phyloP scores from a whole-genome alignment of 305 asterid genomes.

The Solanum hybrid region DNA sequence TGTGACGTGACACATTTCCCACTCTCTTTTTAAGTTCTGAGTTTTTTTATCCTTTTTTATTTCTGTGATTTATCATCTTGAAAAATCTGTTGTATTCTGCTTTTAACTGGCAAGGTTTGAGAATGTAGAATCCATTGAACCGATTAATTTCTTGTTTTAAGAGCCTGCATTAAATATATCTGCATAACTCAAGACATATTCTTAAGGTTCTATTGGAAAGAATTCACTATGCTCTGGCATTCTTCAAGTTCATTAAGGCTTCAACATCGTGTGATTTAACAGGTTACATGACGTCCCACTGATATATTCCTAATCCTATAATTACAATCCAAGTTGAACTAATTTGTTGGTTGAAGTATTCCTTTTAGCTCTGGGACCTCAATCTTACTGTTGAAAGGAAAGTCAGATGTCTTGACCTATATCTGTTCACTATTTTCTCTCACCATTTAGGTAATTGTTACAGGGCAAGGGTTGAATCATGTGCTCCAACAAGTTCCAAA shows the following conservation, averaged over 20 bases:
- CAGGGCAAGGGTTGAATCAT: conserved; percentile 63
- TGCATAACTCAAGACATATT: not conserved
- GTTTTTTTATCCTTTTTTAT: not conserved
- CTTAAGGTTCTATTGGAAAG: not conserved
- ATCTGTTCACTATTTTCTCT: conserved; percentile 8
- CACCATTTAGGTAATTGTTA: conserved; percentile 9
- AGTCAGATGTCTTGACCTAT: not conserved
- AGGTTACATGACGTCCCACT: not conserved
- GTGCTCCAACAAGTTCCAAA: conserved; percentile 69
- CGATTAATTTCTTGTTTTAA: not conserved
- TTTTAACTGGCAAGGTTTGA: not conserved
- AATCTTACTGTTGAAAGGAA: not conserved
- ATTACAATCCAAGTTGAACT: not conserved
- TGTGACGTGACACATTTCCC: not conserved
- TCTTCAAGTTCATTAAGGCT: not conserved
- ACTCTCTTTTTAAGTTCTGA: not conserved
- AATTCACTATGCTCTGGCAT: not conserved
- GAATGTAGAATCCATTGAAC: not conserved
- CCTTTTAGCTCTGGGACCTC: not conserved
- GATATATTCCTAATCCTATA: not conserved
- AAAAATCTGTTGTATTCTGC: not conserved
- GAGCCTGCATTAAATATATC: not conserved
- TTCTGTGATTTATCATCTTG: not conserved
- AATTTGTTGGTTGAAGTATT: not conserved
- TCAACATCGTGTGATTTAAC: not conserved